Base-by-base conservation (phyloP, 2,329 filamentous ascomycete genomes). In the Zymoseptoria tritici region DNA sequence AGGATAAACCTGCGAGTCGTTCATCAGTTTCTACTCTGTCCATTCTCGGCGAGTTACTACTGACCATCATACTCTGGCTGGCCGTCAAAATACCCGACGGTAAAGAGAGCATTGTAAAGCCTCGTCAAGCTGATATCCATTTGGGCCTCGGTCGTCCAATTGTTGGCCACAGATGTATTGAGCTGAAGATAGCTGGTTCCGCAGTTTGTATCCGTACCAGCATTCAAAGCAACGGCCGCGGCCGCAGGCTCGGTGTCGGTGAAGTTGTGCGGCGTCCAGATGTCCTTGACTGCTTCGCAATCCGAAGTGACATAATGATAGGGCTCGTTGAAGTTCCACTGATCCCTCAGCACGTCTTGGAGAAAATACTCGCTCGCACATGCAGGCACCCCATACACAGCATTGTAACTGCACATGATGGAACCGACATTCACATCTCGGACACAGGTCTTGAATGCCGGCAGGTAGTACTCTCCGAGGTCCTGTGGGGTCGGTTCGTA, bases 261-360 rank as follows among this genome's bases (percentile, higher is more conserved):
- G 60, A 68, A 76, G 20, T 72, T 64, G 57, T 77, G 80, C 0
- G 77, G 76, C 21, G 75, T 74, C 60, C 76, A 83, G 55, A 87
- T 79, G 65, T 85, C 81, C 19, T 79, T 73, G 1, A 86, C 76
- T 0, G 85, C 81, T 58, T 83, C 83, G 63, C 86, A 88, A 67
- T 88, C 85, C 9, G 80, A 82, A 0, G 81, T 83, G 46, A 88
- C 78, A 66, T 81, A 85, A 60, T 85, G 81, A 50, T 83, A 79
- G 21, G 24, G 79, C 81, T 66, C 84, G 85, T 63, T 79, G 50
- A 50, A 57, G 11, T 46, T 22, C 50, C 56, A 57, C 16, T 55
- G 54, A 16, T 26, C 31, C 9, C 31, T 36, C 13, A 57, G 20
- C 11, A 57, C 26, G 19, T 13, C 46, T 20, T 24, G 42, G 4